Conservation (phyloP, 139 green algal species). For the Closterium sp. region DNA sequence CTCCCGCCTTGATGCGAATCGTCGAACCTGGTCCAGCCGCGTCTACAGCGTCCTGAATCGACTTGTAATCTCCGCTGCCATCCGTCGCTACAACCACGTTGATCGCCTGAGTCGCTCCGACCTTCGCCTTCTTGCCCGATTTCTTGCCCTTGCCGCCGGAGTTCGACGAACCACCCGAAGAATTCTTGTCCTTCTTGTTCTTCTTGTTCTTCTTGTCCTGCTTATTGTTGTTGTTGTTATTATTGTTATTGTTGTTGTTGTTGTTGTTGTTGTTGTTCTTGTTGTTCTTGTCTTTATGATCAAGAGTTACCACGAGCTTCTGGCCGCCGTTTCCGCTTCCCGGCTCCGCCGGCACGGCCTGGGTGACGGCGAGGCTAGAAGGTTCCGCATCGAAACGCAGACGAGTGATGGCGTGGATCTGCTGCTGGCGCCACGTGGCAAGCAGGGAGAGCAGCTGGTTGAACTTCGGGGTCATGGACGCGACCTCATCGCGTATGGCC, state of each 20-base stretch:
- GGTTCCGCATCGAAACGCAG: not conserved
- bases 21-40: not conserved
- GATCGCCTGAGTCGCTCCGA: not conserved
- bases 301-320: not conserved
- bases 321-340: not conserved
- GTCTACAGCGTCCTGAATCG: not conserved
- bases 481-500: not conserved
- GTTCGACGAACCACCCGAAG: not conserved
- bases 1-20: not conserved
- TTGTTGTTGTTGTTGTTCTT: not conserved
- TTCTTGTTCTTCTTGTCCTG: not conserved
- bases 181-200: not conserved
- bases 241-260: too few relatives aligned
- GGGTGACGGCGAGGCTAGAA: not conserved
- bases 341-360: not conserved
- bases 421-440: not conserved
- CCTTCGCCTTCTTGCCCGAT: not conserved
- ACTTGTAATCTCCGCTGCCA: not conserved
- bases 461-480: not conserved
- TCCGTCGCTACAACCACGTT: not conserved
- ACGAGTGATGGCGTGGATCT: not conserved
- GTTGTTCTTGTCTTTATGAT: not conserved
- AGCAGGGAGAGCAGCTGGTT: not conserved
- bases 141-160: not conserved
- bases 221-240: not conserved